Evolutionary conservation across 2,329 filamentous ascomycete genomes (phyloP), one percentile per base, ranked within the genome.

Genomic region (Aspergillus awamori): DNA sequence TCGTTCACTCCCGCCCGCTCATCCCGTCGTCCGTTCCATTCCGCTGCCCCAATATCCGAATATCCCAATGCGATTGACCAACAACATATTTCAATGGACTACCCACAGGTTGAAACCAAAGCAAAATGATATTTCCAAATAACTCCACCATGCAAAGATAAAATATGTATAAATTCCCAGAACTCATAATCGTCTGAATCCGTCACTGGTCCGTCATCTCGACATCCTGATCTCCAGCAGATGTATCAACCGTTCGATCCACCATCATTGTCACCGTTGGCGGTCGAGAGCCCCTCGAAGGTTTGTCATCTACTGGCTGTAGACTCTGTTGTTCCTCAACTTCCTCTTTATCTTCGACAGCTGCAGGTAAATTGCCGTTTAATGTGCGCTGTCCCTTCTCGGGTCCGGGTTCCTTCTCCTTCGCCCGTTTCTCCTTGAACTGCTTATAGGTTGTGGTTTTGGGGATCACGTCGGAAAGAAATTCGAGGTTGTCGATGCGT

Each of bases 401-500:
- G 56, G 74, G 67, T n/a, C 64, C 69, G 43, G 63, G 56, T 33
- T 68, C 68, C 51, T 71, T 71, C 53, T 79, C 76, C 61, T 74
- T 77, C 8, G 76, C 77, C 65, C 78, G 79, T 67, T 80, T 86
- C 70, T 87, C 87, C 80, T 93, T 94, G 79, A 90, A 86, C 67
- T 91, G 86, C 73, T 90, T 91, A 80, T 88, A 96, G 15, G 91
- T 88, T 5, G 89, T 86, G 1, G 93, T 97, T 74, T 90, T 90
- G 60, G 95, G 95, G 39, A 97, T 90, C 26, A 96, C 87, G 77
- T 99, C 95, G 64, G 90, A 85, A 13, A 99, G 86, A 74, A 99
- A 99, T 76, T 99, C 93, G 55, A 99, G 89, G 75, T 96, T 96
- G 77, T 98, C 95, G 64, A 93, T 88, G 74, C 92, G 90, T 7